Base-by-base conservation (phyloP, 1,284 basidiomycete species). In the Apiotrichum mycotoxinovorans region DNA sequence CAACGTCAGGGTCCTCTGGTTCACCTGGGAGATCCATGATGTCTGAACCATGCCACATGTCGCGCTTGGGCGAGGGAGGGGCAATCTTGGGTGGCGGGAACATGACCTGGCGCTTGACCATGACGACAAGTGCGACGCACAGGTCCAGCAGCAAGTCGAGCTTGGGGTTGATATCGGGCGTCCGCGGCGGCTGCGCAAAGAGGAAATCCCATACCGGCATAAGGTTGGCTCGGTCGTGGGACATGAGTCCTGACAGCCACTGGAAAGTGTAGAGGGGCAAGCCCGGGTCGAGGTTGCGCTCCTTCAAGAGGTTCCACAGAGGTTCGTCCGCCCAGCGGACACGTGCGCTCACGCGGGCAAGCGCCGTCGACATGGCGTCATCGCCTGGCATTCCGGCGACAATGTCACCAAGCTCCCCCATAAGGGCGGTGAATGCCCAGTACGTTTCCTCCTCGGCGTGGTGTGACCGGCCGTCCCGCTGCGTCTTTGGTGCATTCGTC, bases 401-500 rank as follows among this genome's bases (percentile, higher is more conserved):
- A 34, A 68, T 51, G 10, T 59, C 56, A 30, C 67, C 69, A 12
- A 72, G 57, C 25, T 73, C 72, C 15, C 61, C 52, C 52, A 73
- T 65, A n/a, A 77, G 40, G 4, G 66, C 67, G 3, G 62, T 57
- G 20, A 76, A 62, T 14, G 68, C 69, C 73, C 74, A 75, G 56
- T 69, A 78, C 12, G 71, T 67, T 46, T 75, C 70, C 44, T 74
- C 74, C 52, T 77, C 77, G 2, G 66, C 71, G 43, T 69, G 57
- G 9, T 48, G 35, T 2, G 48, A 27, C 18, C 52, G 57, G 18
- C 43, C 20, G 26, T 37, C 30, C 35, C 57, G 47, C 41, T 30
- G 41, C 4, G 22, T 48, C 38, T 40, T 49, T 37, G 47, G 53
- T 15, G 42, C 52, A 18, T 53, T 52, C 15, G 50, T 51, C 40